Percentiles rank a stretch among this genome's conserved stretches.
Conservation (phyloP, 768 basidiomycete genomes). For the Ramaria sp. region DNA sequence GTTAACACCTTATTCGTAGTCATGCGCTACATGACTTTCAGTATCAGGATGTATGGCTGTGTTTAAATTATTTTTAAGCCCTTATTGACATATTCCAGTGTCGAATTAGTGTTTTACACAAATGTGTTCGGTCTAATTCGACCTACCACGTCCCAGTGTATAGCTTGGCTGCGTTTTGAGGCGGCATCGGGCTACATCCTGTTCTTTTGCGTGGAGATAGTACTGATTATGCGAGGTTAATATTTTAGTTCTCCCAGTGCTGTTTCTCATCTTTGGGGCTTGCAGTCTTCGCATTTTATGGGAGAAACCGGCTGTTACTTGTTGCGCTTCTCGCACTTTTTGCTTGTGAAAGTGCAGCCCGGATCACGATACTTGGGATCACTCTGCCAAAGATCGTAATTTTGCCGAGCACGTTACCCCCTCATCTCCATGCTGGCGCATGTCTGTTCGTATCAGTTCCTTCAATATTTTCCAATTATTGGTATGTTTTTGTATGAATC, state of each 20-base stretch:
- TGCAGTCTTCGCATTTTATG: conserved; percentile 7
- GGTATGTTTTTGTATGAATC: not conserved
- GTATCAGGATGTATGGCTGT: not conserved
- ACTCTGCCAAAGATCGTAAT: not conserved
- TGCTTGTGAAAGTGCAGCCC: not conserved
- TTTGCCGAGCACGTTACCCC: not conserved
- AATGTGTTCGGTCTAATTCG: conserved; percentile 1
- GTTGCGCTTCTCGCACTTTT: not conserved
- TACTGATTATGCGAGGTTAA: conserved; percentile 4
- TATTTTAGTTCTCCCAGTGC: not conserved
- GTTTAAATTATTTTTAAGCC: not conserved
- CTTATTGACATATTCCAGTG: not conserved
- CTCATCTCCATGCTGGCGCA: not conserved
- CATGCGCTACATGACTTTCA: conserved; percentile 4
- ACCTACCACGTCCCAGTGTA: not conserved
- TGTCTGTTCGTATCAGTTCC: not conserved
- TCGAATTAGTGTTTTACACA: conserved; percentile 6
- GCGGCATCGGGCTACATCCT: not conserved
- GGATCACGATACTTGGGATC: not conserved
- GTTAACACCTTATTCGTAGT: not conserved
- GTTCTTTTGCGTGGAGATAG: not conserved
- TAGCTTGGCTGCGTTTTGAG: conserved; percentile 1
- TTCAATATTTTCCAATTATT: not conserved
- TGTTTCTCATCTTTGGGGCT: not conserved
- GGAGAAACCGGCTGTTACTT: not conserved